Percentiles rank a stretch among this genome's conserved stretches.
Evolutionary conservation across 257 asterid genomes (phyloP).

Genomic region (Linaria vulgaris): DNA sequence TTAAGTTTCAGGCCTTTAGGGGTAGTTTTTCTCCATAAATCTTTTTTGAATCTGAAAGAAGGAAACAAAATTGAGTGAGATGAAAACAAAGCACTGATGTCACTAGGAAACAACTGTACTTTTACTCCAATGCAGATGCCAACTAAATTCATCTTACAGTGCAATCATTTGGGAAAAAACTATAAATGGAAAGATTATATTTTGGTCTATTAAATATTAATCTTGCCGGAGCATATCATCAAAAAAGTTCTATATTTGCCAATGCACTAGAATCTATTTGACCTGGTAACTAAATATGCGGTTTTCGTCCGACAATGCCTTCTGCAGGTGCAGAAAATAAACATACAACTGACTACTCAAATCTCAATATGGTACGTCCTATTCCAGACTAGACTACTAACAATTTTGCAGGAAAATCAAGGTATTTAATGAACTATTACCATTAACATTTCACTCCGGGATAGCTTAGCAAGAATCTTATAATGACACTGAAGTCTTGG

Average conservation of each 20-base stretch:
- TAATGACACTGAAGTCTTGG: conserved; percentile 6
- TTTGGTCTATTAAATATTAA: conserved; percentile 3
- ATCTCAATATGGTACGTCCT: not conserved
- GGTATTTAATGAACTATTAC: not conserved
- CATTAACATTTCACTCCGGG: not conserved
- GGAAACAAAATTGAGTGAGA: conserved; percentile 20
- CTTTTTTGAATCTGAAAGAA: conserved; percentile 66
- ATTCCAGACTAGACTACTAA: conserved; percentile 5
- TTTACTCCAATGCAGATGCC: conserved; percentile 20
- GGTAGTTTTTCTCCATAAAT: conserved; percentile 85
- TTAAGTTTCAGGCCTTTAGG: conserved; percentile 92
- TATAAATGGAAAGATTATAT: not conserved
- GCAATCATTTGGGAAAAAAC: not conserved
- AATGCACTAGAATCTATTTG: conserved; percentile 3
- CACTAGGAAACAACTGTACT: conserved; percentile 22
- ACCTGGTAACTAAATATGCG: conserved; percentile 1
- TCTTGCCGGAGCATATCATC: conserved; percentile 10
- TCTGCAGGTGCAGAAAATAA: conserved; percentile 15
- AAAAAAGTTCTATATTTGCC: not conserved
- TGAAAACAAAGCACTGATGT: conserved; percentile 5
- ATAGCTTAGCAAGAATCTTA: conserved; percentile 7
- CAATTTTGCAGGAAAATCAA: conserved; percentile 2
- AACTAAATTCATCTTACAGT: conserved; percentile 17
- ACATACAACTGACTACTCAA: conserved; percentile 1
- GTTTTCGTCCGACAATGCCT: conserved; percentile 7